A percentile compares a stretch with the other conserved stretches of the same genome.
These are phyloP conservation scores for Mallotus repandus DNA, from an alignment of 441 rosid species.

Conservation along the genomic window DNA sequence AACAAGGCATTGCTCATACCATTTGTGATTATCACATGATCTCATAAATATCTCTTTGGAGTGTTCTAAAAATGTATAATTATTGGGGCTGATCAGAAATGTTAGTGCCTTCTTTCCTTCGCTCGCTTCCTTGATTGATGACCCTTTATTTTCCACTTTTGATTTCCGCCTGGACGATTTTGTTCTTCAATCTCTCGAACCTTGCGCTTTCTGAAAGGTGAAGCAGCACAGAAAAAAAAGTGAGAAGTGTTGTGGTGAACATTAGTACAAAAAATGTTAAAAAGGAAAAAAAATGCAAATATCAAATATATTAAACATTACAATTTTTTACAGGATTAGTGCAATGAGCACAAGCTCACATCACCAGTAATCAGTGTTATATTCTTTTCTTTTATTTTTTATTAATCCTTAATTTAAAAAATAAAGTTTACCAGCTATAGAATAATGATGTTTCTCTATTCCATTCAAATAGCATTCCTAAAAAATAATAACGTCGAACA, in stretches of 20 bases:
- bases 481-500: background rate
- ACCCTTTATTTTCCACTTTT: constrained; percentile 85
- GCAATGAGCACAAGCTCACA: too few relatives aligned
- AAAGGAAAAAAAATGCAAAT: background rate
- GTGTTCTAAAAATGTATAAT: background rate
- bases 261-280: background rate
- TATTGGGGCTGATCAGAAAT: background rate
- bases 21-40: too few relatives aligned
- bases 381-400: too few relatives aligned
- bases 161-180: constrained; percentile 58
- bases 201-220: constrained; percentile 66
- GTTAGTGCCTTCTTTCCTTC: constrained; percentile 62
- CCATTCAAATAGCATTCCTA: too few relatives aligned
- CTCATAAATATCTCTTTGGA: too few relatives aligned
- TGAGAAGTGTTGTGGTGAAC: background rate
- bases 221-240: background rate
- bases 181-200: constrained; percentile 65
- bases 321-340: too few relatives aligned
- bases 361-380: too few relatives aligned
- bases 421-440: background rate
- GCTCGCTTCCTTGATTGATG: constrained; percentile 49
- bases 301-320: too few relatives aligned
- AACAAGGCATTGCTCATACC: too few relatives aligned
- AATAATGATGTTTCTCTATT: too few relatives aligned
- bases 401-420: too few relatives aligned